A percentile compares a stretch with the other conserved stretches of the same genome.
phyloP scores from a whole-genome alignment of 129 eudicot genomes.

The Erigeron canadensis region DNA sequence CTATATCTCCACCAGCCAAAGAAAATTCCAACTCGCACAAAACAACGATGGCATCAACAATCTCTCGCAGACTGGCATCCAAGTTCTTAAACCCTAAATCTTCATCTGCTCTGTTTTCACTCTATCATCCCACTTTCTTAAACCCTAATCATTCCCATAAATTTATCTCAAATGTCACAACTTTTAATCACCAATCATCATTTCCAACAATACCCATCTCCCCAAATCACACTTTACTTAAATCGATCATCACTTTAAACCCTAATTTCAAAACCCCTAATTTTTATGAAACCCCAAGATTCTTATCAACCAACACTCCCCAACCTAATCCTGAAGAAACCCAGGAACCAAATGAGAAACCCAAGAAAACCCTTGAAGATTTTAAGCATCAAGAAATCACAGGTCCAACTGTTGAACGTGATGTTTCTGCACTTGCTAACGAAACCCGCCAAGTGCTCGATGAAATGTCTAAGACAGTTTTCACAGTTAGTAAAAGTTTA shows the following conservation, averaged over 20 bases:
- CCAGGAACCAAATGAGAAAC: constrained; percentile 35
- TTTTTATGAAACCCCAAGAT: constrained; percentile 31
- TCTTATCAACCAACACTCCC: constrained; percentile 42
- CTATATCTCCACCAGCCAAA: no score
- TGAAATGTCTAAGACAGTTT: constrained; percentile 56
- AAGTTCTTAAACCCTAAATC: constrained; percentile 36
- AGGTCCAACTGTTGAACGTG: constrained; percentile 86
- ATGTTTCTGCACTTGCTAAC: constrained; percentile 61
- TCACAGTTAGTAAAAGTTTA: constrained; percentile 52
- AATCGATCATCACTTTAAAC: constrained; percentile 29
- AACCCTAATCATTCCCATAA: constrained; percentile 21
- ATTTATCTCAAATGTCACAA: constrained; percentile 21
- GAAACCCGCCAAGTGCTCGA: constrained; percentile 76
- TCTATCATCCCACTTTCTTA: constrained; percentile 15
- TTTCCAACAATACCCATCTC: constrained; percentile 1
- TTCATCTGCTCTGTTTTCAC: constrained; percentile 26
- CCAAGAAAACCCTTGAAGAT: constrained; percentile 42
- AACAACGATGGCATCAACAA: constrained; percentile 41
- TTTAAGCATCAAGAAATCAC: constrained; percentile 85
- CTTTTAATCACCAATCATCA: constrained; percentile 26
- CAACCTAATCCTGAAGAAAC: constrained; percentile 34
- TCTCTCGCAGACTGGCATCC: constrained; percentile 54
- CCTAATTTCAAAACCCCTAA: constrained; percentile 28
- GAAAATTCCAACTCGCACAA: background rate
- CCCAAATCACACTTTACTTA: constrained; percentile 20